Evolutionary conservation across 2,329 filamentous ascomycete species (phyloP).

Genomic region (Emydomyces testavorans): DNA sequence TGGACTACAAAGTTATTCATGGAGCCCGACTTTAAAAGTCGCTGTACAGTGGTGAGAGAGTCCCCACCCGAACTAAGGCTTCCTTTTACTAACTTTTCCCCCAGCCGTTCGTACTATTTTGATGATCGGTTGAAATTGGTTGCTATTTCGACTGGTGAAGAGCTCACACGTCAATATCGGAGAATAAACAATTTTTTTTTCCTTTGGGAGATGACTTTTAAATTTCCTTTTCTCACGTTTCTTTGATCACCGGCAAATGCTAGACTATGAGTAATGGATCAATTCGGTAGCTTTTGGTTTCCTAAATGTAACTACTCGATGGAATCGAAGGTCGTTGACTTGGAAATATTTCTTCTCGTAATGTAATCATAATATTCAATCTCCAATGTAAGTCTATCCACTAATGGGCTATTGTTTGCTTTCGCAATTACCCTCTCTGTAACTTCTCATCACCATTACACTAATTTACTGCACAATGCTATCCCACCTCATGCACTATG

Average conservation of each 20-base stretch:
- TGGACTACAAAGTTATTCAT: constrained; percentile 99
- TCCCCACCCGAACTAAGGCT: neutral
- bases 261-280: constrained; percentile 10
- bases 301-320: constrained; percentile 5
- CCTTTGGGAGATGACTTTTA: constrained; percentile 4
- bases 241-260: constrained; percentile 6
- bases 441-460: no score
- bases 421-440: no score
- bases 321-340: constrained; percentile 7
- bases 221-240: constrained; percentile 1
- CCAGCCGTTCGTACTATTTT: neutral
- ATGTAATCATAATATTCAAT: neutral
- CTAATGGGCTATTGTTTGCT: no score
- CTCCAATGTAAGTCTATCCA: no score
- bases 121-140: constrained; percentile 6
- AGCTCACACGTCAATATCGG: constrained; percentile 6
- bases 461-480: no score
- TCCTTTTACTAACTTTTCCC: neutral
- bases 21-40: constrained; percentile 49
- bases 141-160: constrained; percentile 8
- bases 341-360: neutral
- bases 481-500: no score
- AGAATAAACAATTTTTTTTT: constrained; percentile 6
- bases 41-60: constrained; percentile 4
- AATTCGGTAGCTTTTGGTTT: neutral